Evolutionary conservation across 83 land plant species (phyloP), one percentile per base, ranked within the genome.

Genomic region (Thuja plicata): DNA sequence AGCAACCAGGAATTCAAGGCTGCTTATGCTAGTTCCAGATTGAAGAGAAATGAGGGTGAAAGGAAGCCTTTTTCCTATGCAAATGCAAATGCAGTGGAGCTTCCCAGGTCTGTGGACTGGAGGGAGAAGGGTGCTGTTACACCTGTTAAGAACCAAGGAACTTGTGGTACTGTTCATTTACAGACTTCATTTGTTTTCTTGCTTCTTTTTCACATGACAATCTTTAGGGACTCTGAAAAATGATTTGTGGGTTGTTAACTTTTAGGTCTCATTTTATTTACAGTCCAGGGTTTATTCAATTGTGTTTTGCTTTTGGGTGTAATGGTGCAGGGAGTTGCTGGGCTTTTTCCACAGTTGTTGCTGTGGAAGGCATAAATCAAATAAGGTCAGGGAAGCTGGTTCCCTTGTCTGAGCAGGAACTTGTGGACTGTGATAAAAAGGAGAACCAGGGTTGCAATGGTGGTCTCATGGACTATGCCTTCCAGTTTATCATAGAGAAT

Each of bases 81-180:
- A 35, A 35, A 52, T 41, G n/a, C 35, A 60, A 88, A 35, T 60
- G 92, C 86, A 7, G 91, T 89, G 13, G 70, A 5, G 15, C 82
- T 94, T 88, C 96, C 97, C 57, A 95, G 89, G 0, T 89, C 93
- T 38, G 86, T 95, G 15, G 97, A 95, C 50, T 95, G 97, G 97
- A 93, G 97, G 82, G 77, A 85, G 50, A 84, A 86, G 32, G 97
- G 96, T 1, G 95, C 96, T 2, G 96, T 95, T 30, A 86, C 87
- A 17, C 71, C 87, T 2, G 93, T 95, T 45, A 95, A 95, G 79
- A 90, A 95, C 86, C 96, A 95, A 89, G 95, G 97, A 54, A 73
- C 60, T 15, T 96, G 97, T 71, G 97, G 97, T 93, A 79, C 48
- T 21, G 90, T 85, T 90, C 34, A 76, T 35, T 70, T 6, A 54